Evolutionary conservation across 1,139 yeast species (phyloP).

Genomic region (Suhomyces taliae): DNA sequence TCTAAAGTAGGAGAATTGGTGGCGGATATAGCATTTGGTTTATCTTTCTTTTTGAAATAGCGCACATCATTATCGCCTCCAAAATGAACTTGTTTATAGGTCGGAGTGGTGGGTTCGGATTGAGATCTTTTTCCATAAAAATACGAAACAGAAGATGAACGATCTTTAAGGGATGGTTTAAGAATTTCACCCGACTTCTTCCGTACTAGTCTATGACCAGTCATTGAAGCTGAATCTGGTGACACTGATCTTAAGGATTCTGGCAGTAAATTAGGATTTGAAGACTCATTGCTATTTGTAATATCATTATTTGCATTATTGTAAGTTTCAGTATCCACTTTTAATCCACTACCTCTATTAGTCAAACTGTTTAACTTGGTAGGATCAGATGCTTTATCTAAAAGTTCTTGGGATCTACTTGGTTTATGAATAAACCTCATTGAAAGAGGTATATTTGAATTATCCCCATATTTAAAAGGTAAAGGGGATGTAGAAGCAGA

Average conservation of each 20-base stretch:
- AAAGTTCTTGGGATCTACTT: slow-evolving; percentile 32
- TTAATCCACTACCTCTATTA: slow-evolving; percentile 1
- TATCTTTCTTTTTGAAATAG: slow-evolving; percentile 69
- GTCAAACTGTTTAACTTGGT: slow-evolving; percentile 32
- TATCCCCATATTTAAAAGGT: slow-evolving; percentile 10
- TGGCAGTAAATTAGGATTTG: background rate
- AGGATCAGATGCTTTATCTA: slow-evolving; percentile 35
- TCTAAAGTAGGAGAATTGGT: slow-evolving; percentile 55
- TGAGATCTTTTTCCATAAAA: slow-evolving; percentile 44
- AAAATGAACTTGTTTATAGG: slow-evolving; percentile 75
- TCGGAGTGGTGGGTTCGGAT: slow-evolving; percentile 75
- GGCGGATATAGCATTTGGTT: slow-evolving; percentile 74
- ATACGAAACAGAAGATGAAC: slow-evolving; percentile 19
- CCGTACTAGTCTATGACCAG: slow-evolving; percentile 43
- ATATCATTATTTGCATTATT: too few relatives aligned
- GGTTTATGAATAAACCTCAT: slow-evolving; percentile 46
- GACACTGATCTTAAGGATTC: slow-evolving; percentile 1
- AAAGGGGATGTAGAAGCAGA: slow-evolving; percentile 1
- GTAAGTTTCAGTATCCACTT: too few relatives aligned
- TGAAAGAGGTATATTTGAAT: slow-evolving; percentile 26
- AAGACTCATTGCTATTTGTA: background rate
- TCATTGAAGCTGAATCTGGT: slow-evolving; percentile 2
- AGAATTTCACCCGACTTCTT: slow-evolving; percentile 82
- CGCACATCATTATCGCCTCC: slow-evolving; percentile 66
- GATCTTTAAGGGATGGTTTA: slow-evolving; percentile 63